Conservation (phyloP, 768 basidiomycete genomes). For the Trametes punicea region DNA sequence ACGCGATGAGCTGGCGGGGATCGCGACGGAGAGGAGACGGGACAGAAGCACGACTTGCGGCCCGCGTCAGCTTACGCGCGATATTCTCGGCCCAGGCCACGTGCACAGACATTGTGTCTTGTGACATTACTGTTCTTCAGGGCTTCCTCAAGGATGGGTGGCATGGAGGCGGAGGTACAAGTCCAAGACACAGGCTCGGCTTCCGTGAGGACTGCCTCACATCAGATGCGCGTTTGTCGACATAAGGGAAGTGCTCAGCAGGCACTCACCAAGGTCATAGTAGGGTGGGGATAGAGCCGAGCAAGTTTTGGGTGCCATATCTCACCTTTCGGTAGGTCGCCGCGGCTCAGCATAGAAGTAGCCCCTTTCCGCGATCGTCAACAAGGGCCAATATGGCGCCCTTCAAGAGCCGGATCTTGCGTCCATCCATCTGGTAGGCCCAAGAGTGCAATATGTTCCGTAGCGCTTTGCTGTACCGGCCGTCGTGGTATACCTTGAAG, state of each 20-base stretch:
- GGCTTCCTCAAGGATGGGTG: no score
- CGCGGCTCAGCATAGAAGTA: conserved; percentile 6
- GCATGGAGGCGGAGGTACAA: no score
- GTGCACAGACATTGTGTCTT: not conserved
- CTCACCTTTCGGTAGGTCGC: no score
- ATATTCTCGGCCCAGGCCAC: not conserved
- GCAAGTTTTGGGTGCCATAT: no score
- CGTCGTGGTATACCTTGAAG: conserved; percentile 21
- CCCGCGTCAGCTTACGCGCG: not conserved
- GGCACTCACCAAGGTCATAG: no score
- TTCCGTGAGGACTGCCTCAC: no score
- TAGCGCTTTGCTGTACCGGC: conserved; percentile 6
- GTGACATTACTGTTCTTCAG: not conserved
- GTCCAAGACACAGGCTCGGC: no score
- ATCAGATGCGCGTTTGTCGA: no score
- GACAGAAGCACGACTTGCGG: not conserved
- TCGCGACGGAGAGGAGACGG: not conserved
- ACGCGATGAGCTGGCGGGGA: not conserved
- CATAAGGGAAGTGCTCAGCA: no score
- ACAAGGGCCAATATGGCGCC: conserved; percentile 15
- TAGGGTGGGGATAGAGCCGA: no score
- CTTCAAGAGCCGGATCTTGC: conserved; percentile 15
- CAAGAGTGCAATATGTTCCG: conserved; percentile 13
- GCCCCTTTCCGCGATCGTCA: conserved; percentile 7
- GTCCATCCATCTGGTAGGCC: conserved; percentile 3